These are phyloP conservation scores for Blastobotrys serpentis DNA, from an alignment of 1,139 yeast genomes.

Conservation along the genomic window DNA sequence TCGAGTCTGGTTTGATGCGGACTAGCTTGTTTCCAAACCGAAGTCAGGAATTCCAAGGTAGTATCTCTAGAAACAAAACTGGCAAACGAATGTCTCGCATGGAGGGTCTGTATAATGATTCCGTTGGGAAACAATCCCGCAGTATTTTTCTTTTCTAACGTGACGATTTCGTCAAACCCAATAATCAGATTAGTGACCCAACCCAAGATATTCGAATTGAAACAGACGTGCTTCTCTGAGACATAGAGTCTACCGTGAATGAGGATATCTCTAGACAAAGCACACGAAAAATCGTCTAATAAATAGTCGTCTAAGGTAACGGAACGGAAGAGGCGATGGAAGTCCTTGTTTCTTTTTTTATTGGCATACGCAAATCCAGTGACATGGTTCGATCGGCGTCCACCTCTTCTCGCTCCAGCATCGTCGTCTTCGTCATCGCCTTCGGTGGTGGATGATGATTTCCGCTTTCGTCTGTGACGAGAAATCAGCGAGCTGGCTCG, in stretches of 20 bases:
- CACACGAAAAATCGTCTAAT: conserved; percentile 85
- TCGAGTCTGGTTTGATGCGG: conserved; percentile 37
- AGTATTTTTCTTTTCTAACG: conserved; percentile 75
- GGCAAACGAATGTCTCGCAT: conserved; percentile 71
- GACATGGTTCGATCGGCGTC: conserved; percentile 14
- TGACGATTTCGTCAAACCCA: conserved; percentile 66
- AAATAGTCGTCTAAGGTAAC: conserved; percentile 70
- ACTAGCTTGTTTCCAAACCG: conserved; percentile 40
- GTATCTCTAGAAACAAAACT: conserved; percentile 82
- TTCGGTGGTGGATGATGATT: conserved; percentile 6
- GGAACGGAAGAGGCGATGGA: conserved; percentile 70
- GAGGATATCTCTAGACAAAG: conserved; percentile 80
- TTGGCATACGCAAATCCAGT: conserved; percentile 55
- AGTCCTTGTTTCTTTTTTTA: conserved; percentile 69
- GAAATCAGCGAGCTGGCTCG: conserved; percentile 19
- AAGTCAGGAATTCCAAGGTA: conserved; percentile 62
- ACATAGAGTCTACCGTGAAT: conserved; percentile 90
- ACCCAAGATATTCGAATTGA: conserved; percentile 87
- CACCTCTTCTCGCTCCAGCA: conserved; percentile 3
- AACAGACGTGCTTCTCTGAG: conserved; percentile 77
- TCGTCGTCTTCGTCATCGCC: conserved; percentile 9
- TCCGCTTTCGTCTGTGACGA: conserved; percentile 9
- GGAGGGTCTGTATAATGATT: conserved; percentile 66
- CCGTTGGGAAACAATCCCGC: conserved; percentile 94
- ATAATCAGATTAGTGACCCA: conserved; percentile 85